Evolutionary conservation across 805 yeast genomes (phyloP).

Genomic region (Crinitomyces ghanaensis): DNA sequence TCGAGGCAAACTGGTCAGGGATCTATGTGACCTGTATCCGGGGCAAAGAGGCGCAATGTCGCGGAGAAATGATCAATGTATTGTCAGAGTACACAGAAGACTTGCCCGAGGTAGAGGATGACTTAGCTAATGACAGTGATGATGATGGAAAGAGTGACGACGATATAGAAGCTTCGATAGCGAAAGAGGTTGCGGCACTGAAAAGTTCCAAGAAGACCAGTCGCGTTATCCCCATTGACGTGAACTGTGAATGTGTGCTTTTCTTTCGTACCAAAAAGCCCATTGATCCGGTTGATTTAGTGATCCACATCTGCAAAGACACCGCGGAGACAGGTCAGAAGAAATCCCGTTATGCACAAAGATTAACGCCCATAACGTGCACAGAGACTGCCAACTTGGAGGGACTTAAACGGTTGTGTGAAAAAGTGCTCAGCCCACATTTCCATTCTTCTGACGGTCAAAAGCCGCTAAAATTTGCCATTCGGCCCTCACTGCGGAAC

Average conservation of each 20-base stretch:
- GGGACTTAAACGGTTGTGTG: conserved; percentile 51
- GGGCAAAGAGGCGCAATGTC: conserved; percentile 64
- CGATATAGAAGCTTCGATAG: conserved; percentile 62
- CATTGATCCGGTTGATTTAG: conserved; percentile 64
- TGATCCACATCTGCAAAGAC: conserved; percentile 51
- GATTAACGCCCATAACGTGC: conserved; percentile 65
- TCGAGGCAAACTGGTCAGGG: conserved; percentile 83
- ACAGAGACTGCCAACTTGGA: conserved; percentile 65
- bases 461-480: conserved; percentile 49
- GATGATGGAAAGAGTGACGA: conserved; percentile 25
- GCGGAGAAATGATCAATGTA: conserved; percentile 55
- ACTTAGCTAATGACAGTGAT: conserved; percentile 19
- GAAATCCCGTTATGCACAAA: conserved; percentile 61
- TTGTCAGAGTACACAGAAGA: conserved; percentile 34
- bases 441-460: conserved; percentile 41
- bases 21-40: conserved; percentile 83
- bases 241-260: conserved; percentile 41
- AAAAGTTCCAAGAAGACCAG: conserved; percentile 29
- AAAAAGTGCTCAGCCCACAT: conserved; percentile 51
- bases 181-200: conserved; percentile 50
- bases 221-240: conserved; percentile 14
- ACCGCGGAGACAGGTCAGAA: conserved; percentile 34
- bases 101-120: conserved; percentile 26
- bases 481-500: conserved; percentile 67
- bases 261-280: conserved; percentile 76